These are phyloP conservation scores for Perkinsus marinus DNA, from an alignment of 169 alveolate genomes.

Conservation along the genomic window DNA sequence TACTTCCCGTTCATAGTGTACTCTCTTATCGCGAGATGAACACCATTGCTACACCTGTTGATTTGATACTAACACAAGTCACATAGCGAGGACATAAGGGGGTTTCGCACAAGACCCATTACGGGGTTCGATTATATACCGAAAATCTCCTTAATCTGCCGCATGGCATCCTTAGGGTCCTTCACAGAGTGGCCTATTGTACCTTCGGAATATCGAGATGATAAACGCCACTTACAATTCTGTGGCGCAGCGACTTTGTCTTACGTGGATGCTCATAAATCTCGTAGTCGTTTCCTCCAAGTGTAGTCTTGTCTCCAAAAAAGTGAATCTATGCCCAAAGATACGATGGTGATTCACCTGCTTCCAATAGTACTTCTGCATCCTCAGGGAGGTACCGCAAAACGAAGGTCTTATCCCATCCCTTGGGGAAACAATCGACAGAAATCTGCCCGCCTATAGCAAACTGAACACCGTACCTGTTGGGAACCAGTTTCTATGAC, in stretches of 20 bases:
- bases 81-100: neutral
- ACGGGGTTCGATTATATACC: neutral
- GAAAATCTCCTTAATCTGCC: slow-evolving; percentile 3
- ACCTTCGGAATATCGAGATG: slow-evolving; percentile 41
- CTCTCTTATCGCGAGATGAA: neutral
- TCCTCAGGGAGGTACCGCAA: slow-evolving; percentile 41
- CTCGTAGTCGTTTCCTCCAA: slow-evolving; percentile 78
- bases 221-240: slow-evolving; percentile 17
- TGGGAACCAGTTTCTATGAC: slow-evolving; percentile 39
- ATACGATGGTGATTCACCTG: neutral
- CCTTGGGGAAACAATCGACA: slow-evolving; percentile 81
- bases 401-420: slow-evolving; percentile 81
- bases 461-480: slow-evolving; percentile 53
- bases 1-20: neutral
- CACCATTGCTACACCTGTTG: neutral
- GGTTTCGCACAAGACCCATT: neutral
- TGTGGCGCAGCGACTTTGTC: neutral
- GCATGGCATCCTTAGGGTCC: slow-evolving; percentile 60
- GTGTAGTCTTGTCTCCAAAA: slow-evolving; percentile 69
- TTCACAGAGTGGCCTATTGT: slow-evolving; percentile 62
- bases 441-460: slow-evolving; percentile 91
- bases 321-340: slow-evolving; percentile 59
- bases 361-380: neutral
- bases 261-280: neutral
- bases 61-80: neutral